Evolutionary conservation across 2,329 filamentous ascomycete genomes (phyloP).

Genomic region (Trichoderma breve): DNA sequence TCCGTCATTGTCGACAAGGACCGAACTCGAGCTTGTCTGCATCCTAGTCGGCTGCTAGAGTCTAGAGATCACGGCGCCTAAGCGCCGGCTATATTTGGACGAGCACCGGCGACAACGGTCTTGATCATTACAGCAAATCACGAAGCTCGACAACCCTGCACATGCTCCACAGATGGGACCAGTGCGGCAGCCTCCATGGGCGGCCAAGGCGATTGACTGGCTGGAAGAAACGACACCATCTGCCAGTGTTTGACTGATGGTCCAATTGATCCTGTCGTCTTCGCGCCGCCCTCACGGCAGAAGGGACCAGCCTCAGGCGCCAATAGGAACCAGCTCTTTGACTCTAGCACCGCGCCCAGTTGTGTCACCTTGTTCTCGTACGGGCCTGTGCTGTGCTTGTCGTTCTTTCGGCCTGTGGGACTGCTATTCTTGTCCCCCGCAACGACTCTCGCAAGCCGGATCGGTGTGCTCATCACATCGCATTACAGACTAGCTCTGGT

Average conservation of each 20-base stretch:
- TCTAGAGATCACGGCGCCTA: constrained; percentile 31
- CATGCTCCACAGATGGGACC: constrained; percentile 11
- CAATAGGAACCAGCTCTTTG: constrained; percentile 19
- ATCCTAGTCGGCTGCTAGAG: constrained; percentile 5
- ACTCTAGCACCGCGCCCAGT: constrained; percentile 4
- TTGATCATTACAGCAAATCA: constrained; percentile 4
- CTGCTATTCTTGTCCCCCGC: constrained; percentile 24
- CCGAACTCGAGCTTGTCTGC: background rate
- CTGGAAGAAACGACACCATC: constrained; percentile 16
- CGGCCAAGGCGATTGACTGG: constrained; percentile 13
- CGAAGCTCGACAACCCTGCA: constrained; percentile 1
- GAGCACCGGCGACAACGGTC: constrained; percentile 7
- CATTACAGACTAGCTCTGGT: constrained; percentile 22
- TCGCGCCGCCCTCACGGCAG: constrained; percentile 22
- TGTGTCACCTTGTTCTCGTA: constrained; percentile 10
- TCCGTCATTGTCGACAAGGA: constrained; percentile 16
- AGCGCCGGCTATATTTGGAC: constrained; percentile 32
- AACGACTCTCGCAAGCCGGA: constrained; percentile 18
- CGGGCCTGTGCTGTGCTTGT: constrained; percentile 10
- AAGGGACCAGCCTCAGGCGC: constrained; percentile 18
- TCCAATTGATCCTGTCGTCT: constrained; percentile 22
- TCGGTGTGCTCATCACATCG: constrained; percentile 22
- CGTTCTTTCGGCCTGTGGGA: background rate
- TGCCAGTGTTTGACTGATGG: constrained; percentile 16
- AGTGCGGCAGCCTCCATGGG: constrained; percentile 17